A percentile compares a stretch with the other conserved stretches of the same genome.
These are phyloP conservation scores for Melaleuca quinquenervia DNA, from an alignment of 345 rosid genomes.

Conservation along the genomic window DNA sequence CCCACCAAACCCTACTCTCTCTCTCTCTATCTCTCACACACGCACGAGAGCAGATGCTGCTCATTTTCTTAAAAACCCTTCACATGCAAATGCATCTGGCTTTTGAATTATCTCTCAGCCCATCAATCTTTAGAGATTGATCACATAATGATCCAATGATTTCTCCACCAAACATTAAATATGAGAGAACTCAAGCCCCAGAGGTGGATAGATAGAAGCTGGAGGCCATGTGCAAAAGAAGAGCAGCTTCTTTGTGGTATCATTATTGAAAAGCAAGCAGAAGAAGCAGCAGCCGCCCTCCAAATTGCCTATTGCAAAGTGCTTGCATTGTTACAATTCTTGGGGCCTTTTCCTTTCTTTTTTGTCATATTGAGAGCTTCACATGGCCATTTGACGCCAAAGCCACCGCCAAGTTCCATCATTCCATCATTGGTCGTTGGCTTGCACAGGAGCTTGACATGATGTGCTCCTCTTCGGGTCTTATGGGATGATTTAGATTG, in stretches of 20 bases:
- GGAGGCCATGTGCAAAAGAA: conserved; percentile 43
- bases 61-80: not conserved
- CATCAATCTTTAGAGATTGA: not conserved
- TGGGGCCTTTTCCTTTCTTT: not conserved
- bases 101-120: not conserved
- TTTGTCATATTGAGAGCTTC: not conserved
- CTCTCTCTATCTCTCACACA: not conserved
- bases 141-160: not conserved
- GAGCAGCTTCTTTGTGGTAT: conserved; percentile 3
- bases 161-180: not conserved
- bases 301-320: not conserved
- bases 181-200: not conserved
- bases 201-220: conserved; percentile 3
- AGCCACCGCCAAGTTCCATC: conserved; percentile 14
- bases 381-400: conserved; percentile 24
- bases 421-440: not conserved
- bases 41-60: not conserved
- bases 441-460: not conserved
- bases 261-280: not conserved
- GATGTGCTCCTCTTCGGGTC: not conserved
- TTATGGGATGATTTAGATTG: not conserved
- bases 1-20: not conserved
- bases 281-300: not conserved
- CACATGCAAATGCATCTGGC: not conserved
- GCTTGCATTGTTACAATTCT: not conserved